Evolutionary conservation across 164 flowering plant genomes (phyloP).

Genomic region (Brasenia schreberi): DNA sequence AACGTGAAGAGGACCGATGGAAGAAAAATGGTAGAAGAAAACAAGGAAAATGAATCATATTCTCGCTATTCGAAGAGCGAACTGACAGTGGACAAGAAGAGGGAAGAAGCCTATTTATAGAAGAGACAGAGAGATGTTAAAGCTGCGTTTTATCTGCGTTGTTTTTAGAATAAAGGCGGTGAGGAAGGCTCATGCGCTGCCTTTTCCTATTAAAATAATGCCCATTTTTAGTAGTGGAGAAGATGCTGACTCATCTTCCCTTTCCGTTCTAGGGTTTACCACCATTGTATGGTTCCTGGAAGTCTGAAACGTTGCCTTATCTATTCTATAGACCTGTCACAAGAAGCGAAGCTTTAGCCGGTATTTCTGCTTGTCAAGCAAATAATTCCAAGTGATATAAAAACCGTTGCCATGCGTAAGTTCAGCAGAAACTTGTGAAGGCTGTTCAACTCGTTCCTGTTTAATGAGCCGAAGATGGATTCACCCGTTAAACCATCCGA

Average conservation of each 20-base stretch:
- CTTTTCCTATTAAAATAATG: background rate
- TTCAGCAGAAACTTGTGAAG: no score
- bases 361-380: no score
- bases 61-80: background rate
- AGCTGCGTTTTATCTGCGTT: background rate
- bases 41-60: background rate
- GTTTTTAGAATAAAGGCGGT: background rate
- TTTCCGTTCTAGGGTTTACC: background rate
- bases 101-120: background rate
- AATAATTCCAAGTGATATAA: no score
- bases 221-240: background rate
- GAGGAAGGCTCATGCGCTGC: background rate
- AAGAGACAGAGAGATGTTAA: background rate
- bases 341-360: no score
- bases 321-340: no score
- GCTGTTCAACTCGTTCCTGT: no score
- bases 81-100: background rate
- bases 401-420: no score
- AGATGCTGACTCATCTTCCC: background rate
- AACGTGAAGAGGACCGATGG: background rate
- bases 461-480: no score
- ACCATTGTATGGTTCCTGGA: background rate
- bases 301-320: no score
- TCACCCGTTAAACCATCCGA: no score
- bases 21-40: no score